Evolutionary conservation across 805 yeast genomes (phyloP).

Genomic region (Cyberlindnera petersonii): DNA sequence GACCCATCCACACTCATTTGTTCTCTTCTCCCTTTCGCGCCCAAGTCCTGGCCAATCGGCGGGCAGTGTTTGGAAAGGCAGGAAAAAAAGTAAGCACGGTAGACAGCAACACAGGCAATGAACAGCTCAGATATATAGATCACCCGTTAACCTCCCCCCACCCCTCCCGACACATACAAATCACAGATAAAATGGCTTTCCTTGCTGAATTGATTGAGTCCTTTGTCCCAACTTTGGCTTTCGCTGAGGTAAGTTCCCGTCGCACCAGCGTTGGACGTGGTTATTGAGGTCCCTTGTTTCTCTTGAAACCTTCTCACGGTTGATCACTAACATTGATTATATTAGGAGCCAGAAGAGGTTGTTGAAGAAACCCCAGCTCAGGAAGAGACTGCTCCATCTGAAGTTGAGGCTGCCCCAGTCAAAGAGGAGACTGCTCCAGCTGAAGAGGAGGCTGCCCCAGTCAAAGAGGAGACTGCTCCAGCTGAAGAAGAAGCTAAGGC

Average conservation of each 20-base stretch:
- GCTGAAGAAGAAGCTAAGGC: slow-evolving; percentile 17
- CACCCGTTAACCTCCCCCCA: too few relatives aligned
- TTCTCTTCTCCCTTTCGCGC: slow-evolving; percentile 2
- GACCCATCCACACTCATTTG: too few relatives aligned
- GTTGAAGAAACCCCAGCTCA: slow-evolving; percentile 8
- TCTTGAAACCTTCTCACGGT: background rate
- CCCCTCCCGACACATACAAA: too few relatives aligned
- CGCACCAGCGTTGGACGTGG: background rate
- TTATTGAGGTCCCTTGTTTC: background rate
- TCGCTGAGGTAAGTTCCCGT: slow-evolving; percentile 52
- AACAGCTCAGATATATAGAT: too few relatives aligned
- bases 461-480: slow-evolving; percentile 17
- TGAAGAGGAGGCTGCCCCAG: slow-evolving; percentile 8
- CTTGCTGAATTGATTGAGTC: slow-evolving; percentile 54
- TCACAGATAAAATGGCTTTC: slow-evolving; percentile 13
- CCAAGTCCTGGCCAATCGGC: slow-evolving; percentile 11
- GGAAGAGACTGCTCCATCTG: slow-evolving; percentile 8
- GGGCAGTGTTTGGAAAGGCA: slow-evolving; percentile 7
- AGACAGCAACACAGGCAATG: too few relatives aligned
- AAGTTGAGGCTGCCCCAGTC: slow-evolving; percentile 10
- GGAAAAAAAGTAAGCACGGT: slow-evolving; percentile 13
- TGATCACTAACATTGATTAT: slow-evolving; percentile 8
- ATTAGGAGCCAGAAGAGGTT: slow-evolving; percentile 11
- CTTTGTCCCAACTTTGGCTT: slow-evolving; percentile 71
- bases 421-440: slow-evolving; percentile 6